Base-by-base conservation (phyloP, 2,329 filamentous ascomycete genomes). In the Ceratocystis eucalypticola region DNA sequence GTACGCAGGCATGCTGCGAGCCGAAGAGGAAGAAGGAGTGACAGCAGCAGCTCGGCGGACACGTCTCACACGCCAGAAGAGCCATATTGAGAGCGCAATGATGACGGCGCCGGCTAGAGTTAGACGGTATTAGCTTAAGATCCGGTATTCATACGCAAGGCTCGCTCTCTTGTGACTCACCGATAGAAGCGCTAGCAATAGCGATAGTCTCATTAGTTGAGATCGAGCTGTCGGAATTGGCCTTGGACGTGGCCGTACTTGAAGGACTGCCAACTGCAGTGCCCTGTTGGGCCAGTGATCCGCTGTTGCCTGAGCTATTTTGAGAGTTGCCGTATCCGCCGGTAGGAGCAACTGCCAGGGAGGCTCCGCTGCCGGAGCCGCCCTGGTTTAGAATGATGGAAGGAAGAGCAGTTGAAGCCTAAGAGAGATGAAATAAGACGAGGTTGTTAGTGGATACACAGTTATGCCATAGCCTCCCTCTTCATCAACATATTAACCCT, bases 141-240 rank as follows among this genome's bases (percentile, higher is more conserved):
- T 25, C 0, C 12, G 12, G 10, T 15, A 41, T 41, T 15, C 12
- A 48, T 20, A 46, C 28, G 8, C 5, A 8, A 30, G 1, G 10
- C 10, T 5, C 37, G 0, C 37, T 12, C 3, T 33, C 17, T 15
- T 59, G 4, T 37, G 33, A 62, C 65, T 28, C 28, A 65, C 64
- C 65, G 46, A 68, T 68, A 4, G 67, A 68, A 1, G 62, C 67
- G 50, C 59, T 64, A 53, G 61, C 55, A 61, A 68, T 68, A 25
- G 63, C 67, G 33, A 65, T 55, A 25, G 65, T 64, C 30, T 68
- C 64, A 12, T 64, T 61, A 20, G 67, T 64, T 33, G 66, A 44
- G 10, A 64, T 68, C 28, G 63, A 22, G 5, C 48, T 53, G 17
- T 25, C 41, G 15, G 64, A 59, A 53, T 50, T 57, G 45, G 30